Base-by-base conservation (phyloP, 805 yeast genomes). In the Zygoascus flipseniorum region DNA sequence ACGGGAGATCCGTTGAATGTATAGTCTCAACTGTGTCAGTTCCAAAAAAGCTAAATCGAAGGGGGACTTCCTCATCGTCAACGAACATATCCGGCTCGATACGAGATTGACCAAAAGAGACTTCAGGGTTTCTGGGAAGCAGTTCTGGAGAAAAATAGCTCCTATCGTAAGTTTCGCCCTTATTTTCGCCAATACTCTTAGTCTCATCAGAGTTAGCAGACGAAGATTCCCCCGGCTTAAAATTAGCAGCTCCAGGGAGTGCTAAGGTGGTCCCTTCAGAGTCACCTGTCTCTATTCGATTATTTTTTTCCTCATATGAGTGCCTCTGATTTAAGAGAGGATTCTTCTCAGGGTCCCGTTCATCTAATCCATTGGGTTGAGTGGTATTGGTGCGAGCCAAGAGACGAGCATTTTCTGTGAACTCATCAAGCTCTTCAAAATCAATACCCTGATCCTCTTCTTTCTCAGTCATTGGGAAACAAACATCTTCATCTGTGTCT, bases 401-500 rank as follows among this genome's bases (percentile, higher is more conserved):
- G 14, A 11, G 32, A 31, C 23, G 23, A n/a, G 32, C 18, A 11
- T 16, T 31, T 51, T 74, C 74, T 45, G 85, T 81, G 64, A 85
- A 88, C 60, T 86, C 93, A 54, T 88, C 96, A 59, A 92, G 78
- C 63, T 89, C 97, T 63, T 82, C 89, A 63, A 92, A 89, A 69
- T 92, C 96, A 60, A 93, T 87, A 16, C 96, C 97, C 56, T 82
- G 82, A 44, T 79, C 59, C 26, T 80, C 73, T 13, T 75, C 73
- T 53, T 77, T 80, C 56, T 84, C 85, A 49, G 81, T 72, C 88
- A 89, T 85, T 1, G 98, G 98, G 70, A 90, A 90, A 74, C 98
- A 92, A 46, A 92, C 99, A 77, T 92, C 97, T 64, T 92, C 98
- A 0, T 96, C 89, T 65, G 89, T 96, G 64, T 89, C 97, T 0